Base-by-base conservation (phyloP, 75 land plant species). In the Selaginella tamariscina region DNA sequence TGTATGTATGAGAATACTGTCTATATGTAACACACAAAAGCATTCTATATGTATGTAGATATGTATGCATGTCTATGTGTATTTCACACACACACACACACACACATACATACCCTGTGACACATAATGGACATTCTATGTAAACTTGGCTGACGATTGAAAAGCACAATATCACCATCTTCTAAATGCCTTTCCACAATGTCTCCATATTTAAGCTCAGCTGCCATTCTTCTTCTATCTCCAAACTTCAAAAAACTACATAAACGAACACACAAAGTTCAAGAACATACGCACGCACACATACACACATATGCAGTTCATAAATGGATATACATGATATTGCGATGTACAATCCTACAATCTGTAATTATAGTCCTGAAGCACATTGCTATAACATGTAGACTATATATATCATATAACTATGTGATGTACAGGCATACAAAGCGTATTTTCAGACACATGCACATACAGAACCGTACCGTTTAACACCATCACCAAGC, bases 101-200 rank as follows among this genome's bases (percentile, higher is more conserved):
- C 67, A 23, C n/a, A 32, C 29, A 32, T 18, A 65, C 65, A 54
- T 70, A 93, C 98, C 86, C 98, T 74, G 64, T 94, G 98, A 39
- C 74, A 89, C 98, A 94, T 89, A 60, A 94, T 86, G 59, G 98
- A 94, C 98, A 94, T 94, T 64, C 91, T 79, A 77, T 94, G 96
- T 72, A 94, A 75, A 69, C 96, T 89, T 30, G 98, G 96, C 56
- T 94, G 95, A 33, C 98, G 78, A 55, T 94, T 94, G 56, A 94
- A 94, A 1, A 94, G 85, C 31, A 94, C 98, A 72, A 85, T 68
- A 70, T 94, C 98, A 13, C 98, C 98, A 85, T 94, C 98, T 68
- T 89, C 88, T 44, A 94, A 72, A 73, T 94, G 98, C 1, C 96
- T 86, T 56, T 89, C 81, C 18, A 94, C 96, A 33, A 85, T 78